These are phyloP conservation scores for Aspergillus sclerotialis DNA, from an alignment of 2,329 filamentous ascomycete genomes.

Conservation along the genomic window DNA sequence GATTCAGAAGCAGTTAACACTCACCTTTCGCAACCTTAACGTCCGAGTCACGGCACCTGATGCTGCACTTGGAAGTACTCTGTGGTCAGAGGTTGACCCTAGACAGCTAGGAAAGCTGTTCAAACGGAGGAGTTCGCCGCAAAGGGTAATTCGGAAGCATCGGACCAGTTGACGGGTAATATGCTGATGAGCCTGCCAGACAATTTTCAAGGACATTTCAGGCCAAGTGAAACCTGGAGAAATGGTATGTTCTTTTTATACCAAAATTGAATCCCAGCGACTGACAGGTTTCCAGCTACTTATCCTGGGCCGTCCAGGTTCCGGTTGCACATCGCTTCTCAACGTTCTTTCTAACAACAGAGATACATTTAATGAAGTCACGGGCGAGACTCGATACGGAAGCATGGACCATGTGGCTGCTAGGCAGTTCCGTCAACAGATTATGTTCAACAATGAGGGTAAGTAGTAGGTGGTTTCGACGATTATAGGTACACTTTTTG, in stretches of 20 bases:
- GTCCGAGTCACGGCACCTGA: constrained; percentile 30
- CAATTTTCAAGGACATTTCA: constrained; percentile 32
- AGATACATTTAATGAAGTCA: constrained; percentile 50
- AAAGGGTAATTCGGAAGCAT: constrained; percentile 17
- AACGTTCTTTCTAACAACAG: constrained; percentile 62
- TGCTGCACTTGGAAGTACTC: constrained; percentile 27
- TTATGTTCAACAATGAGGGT: constrained; percentile 65
- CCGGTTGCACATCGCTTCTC: constrained; percentile 64
- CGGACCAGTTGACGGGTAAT: background rate
- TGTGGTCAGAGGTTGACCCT: constrained; percentile 26
- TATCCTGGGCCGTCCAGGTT: constrained; percentile 60
- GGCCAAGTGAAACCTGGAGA: constrained; percentile 38
- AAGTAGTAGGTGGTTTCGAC: background rate
- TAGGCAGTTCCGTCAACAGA: constrained; percentile 37
- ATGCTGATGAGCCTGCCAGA: constrained; percentile 17
- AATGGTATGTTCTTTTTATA: constrained; percentile 26
- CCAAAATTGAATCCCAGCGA: background rate
- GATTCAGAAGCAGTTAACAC: constrained; percentile 25
- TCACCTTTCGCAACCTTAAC: constrained; percentile 29
- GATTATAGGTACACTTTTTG: background rate
- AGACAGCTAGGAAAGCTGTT: constrained; percentile 19
- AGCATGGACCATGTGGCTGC: constrained; percentile 43
- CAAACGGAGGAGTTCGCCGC: constrained; percentile 11
- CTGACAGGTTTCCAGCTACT: constrained; percentile 42
- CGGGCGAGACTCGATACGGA: constrained; percentile 47